These are phyloP conservation scores for Naganishia liquefaciens DNA, from an alignment of 1,284 basidiomycete genomes.

Conservation along the genomic window DNA sequence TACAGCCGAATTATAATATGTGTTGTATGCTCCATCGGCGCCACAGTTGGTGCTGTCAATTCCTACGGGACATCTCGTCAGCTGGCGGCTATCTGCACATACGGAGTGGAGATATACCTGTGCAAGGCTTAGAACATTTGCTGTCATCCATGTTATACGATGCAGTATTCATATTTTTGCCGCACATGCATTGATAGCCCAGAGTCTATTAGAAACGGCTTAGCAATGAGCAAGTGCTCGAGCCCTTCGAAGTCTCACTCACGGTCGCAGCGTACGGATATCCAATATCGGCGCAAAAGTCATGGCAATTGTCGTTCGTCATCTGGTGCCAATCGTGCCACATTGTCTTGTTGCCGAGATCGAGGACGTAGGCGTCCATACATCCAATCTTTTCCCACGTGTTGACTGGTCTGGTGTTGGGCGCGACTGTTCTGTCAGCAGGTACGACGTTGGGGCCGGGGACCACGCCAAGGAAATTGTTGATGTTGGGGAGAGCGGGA, in stretches of 20 bases:
- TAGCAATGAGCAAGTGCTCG: background rate
- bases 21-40: constrained; percentile 7
- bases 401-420: constrained; percentile 33
- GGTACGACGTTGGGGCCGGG: constrained; percentile 16
- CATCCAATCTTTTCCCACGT: constrained; percentile 41
- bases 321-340: constrained; percentile 29
- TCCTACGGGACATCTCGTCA: background rate
- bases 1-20: constrained; percentile 24
- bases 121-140: constrained; percentile 22
- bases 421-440: constrained; percentile 33
- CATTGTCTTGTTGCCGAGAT: constrained; percentile 22
- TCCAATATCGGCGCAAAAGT: constrained; percentile 30
- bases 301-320: constrained; percentile 30
- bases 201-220: background rate
- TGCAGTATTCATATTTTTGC: constrained; percentile 7
- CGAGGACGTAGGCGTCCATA: constrained; percentile 29
- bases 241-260: background rate
- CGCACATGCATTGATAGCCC: constrained; percentile 28
- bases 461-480: constrained; percentile 12
- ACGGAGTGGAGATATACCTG: constrained; percentile 13
- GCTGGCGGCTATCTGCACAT: background rate
- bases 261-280: constrained; percentile 27
- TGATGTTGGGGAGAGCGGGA: constrained; percentile 5
- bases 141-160: constrained; percentile 5
- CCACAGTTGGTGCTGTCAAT: constrained; percentile 22